Evolutionary conservation across 1,139 yeast species (phyloP).

Genomic region (Hemisphaericaspora subhashii): DNA sequence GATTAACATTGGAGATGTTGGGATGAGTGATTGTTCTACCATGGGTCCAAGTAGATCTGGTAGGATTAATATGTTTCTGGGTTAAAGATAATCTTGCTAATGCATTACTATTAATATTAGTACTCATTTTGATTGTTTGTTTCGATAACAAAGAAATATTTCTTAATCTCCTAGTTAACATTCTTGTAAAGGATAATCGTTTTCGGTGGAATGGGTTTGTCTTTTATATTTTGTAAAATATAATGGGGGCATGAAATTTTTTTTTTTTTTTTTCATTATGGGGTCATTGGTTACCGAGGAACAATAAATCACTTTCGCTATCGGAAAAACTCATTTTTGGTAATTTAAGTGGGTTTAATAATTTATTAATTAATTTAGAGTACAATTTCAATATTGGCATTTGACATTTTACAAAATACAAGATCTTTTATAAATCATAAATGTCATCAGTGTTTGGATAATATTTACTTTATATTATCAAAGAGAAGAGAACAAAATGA

Average conservation of each 20-base stretch:
- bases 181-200: background rate
- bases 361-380: too few species aligned
- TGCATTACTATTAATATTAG: too few species aligned
- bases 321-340: too few species aligned
- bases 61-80: slow-evolving; percentile 20
- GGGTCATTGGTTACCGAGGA: background rate
- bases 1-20: slow-evolving; percentile 17
- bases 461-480: too few species aligned
- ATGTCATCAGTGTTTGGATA: too few species aligned
- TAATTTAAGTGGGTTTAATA: too few species aligned
- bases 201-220: background rate
- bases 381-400: too few species aligned
- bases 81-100: slow-evolving; percentile 21
- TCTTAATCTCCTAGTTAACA: background rate
- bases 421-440: too few species aligned
- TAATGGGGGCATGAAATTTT: background rate
- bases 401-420: too few species aligned
- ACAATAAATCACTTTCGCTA: too few species aligned
- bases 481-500: too few species aligned
- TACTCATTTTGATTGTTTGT: too few species aligned
- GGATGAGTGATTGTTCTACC: slow-evolving; percentile 8
- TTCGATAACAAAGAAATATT: background rate
- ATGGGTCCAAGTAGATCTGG: slow-evolving; percentile 13
- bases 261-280: background rate
- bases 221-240: background rate